Evolutionary conservation across 345 rosid genomes (phyloP).

Genomic region (Eucalyptus albens): DNA sequence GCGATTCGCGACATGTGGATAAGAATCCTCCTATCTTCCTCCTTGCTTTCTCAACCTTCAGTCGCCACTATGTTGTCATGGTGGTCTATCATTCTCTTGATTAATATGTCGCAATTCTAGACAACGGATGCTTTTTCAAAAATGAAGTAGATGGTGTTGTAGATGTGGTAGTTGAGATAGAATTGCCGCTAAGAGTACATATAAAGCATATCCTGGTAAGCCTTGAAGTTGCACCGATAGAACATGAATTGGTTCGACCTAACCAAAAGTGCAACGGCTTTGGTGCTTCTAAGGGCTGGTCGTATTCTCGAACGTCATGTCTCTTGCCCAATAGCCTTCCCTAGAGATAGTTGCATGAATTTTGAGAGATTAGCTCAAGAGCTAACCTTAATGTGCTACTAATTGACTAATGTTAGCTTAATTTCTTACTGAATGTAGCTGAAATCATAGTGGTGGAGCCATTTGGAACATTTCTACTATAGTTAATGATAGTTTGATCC

Average conservation of each 20-base stretch:
- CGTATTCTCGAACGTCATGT: slow-evolving; percentile 64
- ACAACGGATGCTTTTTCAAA: slow-evolving; percentile 45
- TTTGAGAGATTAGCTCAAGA: neutral
- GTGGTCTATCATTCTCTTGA: slow-evolving; percentile 34
- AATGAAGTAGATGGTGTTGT: slow-evolving; percentile 65
- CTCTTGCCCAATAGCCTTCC: slow-evolving; percentile 77
- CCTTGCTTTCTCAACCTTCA: slow-evolving; percentile 40
- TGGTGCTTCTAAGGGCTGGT: slow-evolving; percentile 55
- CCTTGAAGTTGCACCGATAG: slow-evolving; percentile 57
- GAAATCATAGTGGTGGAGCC: slow-evolving; percentile 50
- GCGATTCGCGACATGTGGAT: slow-evolving; percentile 36
- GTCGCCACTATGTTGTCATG: slow-evolving; percentile 55
- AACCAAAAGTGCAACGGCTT: slow-evolving; percentile 44
- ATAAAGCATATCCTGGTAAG: slow-evolving; percentile 56
- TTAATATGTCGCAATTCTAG: slow-evolving; percentile 63
- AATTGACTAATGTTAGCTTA: neutral
- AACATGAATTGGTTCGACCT: slow-evolving; percentile 42
- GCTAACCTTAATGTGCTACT: neutral
- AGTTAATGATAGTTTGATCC: slow-evolving; percentile 44
- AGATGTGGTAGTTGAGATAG: slow-evolving; percentile 50
- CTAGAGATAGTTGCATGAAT: slow-evolving; percentile 32
- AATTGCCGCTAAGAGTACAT: slow-evolving; percentile 46
- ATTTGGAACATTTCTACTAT: slow-evolving; percentile 25
- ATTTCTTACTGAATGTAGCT: slow-evolving; percentile 41
- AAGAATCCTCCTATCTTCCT: slow-evolving; percentile 39